A percentile compares a stretch with the other conserved stretches of the same genome.
Conservation (phyloP, 2,329 filamentous ascomycete species). For the Sphaerulina populicola region DNA sequence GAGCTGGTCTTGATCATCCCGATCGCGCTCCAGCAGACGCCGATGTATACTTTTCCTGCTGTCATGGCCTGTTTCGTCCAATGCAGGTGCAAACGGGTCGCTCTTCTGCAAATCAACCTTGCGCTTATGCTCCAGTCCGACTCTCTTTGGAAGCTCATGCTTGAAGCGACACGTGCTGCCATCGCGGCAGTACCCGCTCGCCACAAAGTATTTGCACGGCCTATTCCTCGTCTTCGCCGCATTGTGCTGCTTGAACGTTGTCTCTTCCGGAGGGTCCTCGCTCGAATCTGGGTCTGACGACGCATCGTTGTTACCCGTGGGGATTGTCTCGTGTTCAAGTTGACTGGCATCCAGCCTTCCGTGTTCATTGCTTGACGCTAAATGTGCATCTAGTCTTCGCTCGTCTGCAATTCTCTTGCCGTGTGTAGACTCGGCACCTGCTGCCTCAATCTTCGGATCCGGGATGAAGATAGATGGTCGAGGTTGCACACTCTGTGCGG, state of each 20-base stretch:
- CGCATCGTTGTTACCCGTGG: background rate
- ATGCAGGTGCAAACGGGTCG: conserved; percentile 18
- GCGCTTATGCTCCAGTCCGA: background rate
- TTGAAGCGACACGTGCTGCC: conserved; percentile 30
- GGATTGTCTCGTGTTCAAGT: background rate
- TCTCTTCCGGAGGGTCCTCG: conserved; percentile 32
- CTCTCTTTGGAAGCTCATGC: conserved; percentile 24
- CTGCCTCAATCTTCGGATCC: background rate
- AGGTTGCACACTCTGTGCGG: background rate
- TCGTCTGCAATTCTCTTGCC: background rate
- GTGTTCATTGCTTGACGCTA: background rate
- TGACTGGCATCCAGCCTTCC: background rate
- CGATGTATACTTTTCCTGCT: conserved; percentile 22
- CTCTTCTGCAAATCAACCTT: conserved; percentile 3
- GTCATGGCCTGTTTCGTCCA: conserved; percentile 10
- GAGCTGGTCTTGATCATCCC: conserved; percentile 36
- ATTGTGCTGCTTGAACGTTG: conserved; percentile 31
- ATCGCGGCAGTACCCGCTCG: conserved; percentile 29
- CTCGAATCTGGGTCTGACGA: background rate
- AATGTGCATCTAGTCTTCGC: background rate
- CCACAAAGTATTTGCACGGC: conserved; percentile 28
- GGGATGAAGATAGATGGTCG: background rate
- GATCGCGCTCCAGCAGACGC: conserved; percentile 39
- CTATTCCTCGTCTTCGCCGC: conserved; percentile 1
- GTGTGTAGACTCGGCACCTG: background rate